Percentiles rank a stretch among this genome's conserved stretches.
phyloP scores from a whole-genome alignment of 2,329 filamentous ascomycete genomes.

The Rutstroemia sp. region DNA sequence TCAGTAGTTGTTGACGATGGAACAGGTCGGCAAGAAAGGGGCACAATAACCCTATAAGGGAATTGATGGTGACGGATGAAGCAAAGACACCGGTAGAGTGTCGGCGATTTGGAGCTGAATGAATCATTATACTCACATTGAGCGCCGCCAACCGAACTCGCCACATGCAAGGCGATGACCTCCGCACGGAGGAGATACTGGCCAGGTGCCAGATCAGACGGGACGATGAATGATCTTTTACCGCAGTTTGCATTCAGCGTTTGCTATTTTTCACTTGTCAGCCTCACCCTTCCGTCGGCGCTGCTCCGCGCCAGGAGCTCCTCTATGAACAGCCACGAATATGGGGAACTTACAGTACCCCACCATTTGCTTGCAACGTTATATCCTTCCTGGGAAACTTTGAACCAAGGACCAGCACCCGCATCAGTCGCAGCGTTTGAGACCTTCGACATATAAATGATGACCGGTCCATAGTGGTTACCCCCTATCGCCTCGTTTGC shows the following conservation, averaged over 20 bases:
- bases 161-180: slow-evolving; percentile 46
- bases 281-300: not conserved
- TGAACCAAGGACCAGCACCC: slow-evolving; percentile 23
- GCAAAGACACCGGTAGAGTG: too few species aligned
- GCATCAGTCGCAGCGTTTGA: slow-evolving; percentile 38
- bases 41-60: too few species aligned
- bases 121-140: slow-evolving; percentile 19
- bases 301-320: not conserved
- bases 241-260: slow-evolving; percentile 33
- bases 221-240: slow-evolving; percentile 42
- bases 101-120: too few species aligned
- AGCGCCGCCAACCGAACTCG: slow-evolving; percentile 31
- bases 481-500: slow-evolving; percentile 44
- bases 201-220: slow-evolving; percentile 43
- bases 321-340: not conserved
- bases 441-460: slow-evolving; percentile 45
- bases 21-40: too few species aligned
- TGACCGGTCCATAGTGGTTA: slow-evolving; percentile 46
- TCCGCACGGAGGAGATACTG: slow-evolving; percentile 49
- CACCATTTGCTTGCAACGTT: slow-evolving; percentile 14
- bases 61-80: too few species aligned
- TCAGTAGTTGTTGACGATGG: too few species aligned
- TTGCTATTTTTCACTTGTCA: slow-evolving; percentile 6
- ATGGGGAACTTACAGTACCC: slow-evolving; percentile 14
- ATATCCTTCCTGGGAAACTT: slow-evolving; percentile 20